Base-by-base conservation (phyloP, 2,329 filamentous ascomycete genomes). In the Domatiomyces catenatus region DNA sequence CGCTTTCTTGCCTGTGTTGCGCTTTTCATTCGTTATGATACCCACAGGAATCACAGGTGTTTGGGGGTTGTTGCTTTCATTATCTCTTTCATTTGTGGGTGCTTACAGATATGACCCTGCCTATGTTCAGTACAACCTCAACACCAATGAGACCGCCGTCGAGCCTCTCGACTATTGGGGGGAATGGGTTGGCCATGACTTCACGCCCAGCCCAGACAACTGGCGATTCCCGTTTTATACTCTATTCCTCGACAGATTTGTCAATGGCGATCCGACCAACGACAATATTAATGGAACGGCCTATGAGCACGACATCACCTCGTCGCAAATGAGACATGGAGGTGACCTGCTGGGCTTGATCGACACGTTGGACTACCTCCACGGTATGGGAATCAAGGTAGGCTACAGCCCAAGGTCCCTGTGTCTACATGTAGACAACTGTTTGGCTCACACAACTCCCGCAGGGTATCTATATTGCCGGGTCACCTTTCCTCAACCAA, bases 181-280 rank as follows among this genome's bases (percentile, higher is more conserved):
- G 53, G 64, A 71, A 66, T 74, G 76, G 74, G 49, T 46, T 5
- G 58, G 52, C 54, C 75, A 78, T 60, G 64, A 60, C 3, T 81
- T 76, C 56, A 61, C 65, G 17, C 64, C 68, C 0, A 81, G 78
- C 18, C 79, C 80, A 1, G 61, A 67, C 0, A 82, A 77, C 57
- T 83, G 80, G 80, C 71, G 80, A 22, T 74, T 83, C 54, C 80
- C 80, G 0, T 76, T 81, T 59, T 83, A 83, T 61, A 80, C 77
- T 7, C 66, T 83, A 45, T 80, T 81, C 60, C 64, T 81, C 8
- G 79, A 83, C 61, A 69, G 77, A 52, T 83, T 76, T 58, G 77
- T 80, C 43, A 81, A 83, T 58, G 79, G 79, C 18, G 75, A 83
- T 57, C 79, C 79, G 6, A 69, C 68, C 2, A 83, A 83, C 59